phyloP scores from a whole-genome alignment of 169 alveolate genomes.

The Eimeria tenella region DNA sequence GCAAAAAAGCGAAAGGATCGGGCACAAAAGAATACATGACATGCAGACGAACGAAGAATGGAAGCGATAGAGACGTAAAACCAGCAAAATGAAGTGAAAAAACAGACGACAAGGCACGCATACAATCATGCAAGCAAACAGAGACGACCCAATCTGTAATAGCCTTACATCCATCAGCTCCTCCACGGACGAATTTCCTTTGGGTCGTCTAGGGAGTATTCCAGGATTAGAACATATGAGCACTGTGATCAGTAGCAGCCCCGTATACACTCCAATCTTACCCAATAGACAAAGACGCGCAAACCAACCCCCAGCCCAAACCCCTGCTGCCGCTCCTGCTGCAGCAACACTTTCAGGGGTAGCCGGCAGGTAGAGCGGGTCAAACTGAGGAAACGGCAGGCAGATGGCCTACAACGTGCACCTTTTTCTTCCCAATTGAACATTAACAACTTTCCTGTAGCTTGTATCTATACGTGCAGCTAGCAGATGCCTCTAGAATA shows the following conservation, averaged over 20 bases:
- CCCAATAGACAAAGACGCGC: not conserved
- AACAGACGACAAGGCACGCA: no score
- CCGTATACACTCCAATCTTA: not conserved
- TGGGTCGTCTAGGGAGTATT: not conserved
- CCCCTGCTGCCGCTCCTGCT: slow-evolving; percentile 7
- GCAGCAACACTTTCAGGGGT: slow-evolving; percentile 10
- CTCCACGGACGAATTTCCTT: slow-evolving; percentile 25
- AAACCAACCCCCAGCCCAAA: slow-evolving; percentile 11
- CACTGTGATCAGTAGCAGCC: not conserved
- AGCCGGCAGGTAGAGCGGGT: slow-evolving; percentile 3
- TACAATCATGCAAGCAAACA: no score
- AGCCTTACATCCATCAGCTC: slow-evolving; percentile 16
- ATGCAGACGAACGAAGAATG: no score
- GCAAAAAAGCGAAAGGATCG: no score
- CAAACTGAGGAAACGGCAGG: not conserved
- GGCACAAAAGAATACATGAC: no score
- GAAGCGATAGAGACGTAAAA: no score
- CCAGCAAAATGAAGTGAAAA: no score
- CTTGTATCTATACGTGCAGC: no score
- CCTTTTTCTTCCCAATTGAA: no score
- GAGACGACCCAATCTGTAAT: no score
- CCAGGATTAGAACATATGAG: slow-evolving; percentile 18
- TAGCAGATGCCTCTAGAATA: no score
- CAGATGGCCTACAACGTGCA: not conserved
- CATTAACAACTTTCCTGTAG: no score